These are phyloP conservation scores for Lactarius deliciosus DNA, from an alignment of 768 basidiomycete genomes.

Conservation along the genomic window DNA sequence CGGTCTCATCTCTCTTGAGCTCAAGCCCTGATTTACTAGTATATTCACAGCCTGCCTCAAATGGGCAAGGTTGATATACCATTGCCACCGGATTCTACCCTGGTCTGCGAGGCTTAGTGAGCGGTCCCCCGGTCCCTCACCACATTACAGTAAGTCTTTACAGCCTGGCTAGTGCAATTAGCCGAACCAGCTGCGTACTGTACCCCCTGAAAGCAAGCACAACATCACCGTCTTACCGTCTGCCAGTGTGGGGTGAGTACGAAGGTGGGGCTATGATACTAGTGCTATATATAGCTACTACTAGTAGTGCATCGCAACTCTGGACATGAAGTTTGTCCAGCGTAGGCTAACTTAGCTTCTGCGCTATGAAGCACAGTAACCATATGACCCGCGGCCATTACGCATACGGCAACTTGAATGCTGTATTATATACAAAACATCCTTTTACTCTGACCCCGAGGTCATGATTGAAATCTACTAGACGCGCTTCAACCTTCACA, in stretches of 20 bases:
- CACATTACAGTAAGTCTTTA: too few relatives aligned
- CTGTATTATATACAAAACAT: neutral
- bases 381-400: neutral
- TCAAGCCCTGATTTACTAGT: too few relatives aligned
- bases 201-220: too few relatives aligned
- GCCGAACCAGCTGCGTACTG: too few relatives aligned
- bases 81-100: neutral
- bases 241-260: neutral
- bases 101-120: too few relatives aligned
- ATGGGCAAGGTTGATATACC: neutral
- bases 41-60: neutral
- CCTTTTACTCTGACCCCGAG: slow-evolving; percentile 19
- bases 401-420: neutral
- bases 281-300: neutral
- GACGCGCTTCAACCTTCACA: slow-evolving; percentile 3
- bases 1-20: neutral
- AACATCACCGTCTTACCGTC: neutral
- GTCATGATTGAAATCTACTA: slow-evolving; percentile 17
- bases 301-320: neutral
- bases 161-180: too few relatives aligned
- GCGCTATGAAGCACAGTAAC: neutral
- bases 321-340: neutral
- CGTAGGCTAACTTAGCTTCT: neutral
- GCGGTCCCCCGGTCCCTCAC: too few relatives aligned
- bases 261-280: neutral